A percentile compares a stretch with the other conserved stretches of the same genome.
phyloP scores from a whole-genome alignment of 129 eudicot species.

The Centella asiatica region DNA sequence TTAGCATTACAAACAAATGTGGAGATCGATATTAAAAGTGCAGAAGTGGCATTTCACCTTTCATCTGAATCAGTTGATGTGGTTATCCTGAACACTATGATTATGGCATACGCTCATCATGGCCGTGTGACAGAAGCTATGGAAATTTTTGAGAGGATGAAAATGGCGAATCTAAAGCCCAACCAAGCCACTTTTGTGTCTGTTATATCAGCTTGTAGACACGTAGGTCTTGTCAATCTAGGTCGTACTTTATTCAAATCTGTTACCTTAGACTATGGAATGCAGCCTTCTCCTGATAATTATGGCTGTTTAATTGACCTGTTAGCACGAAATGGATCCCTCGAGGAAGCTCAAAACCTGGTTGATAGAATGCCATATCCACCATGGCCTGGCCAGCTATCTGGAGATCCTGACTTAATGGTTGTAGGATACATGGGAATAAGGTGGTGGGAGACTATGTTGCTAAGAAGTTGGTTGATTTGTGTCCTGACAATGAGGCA shows the following conservation, averaged over 20 bases:
- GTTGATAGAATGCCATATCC: conserved; percentile 23
- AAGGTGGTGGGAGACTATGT: conserved; percentile 21
- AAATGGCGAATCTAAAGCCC: conserved; percentile 24
- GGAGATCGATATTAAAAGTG: conserved; percentile 30
- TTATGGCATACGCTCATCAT: too few relatives aligned
- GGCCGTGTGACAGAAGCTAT: too few relatives aligned
- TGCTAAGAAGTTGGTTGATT: conserved; percentile 12
- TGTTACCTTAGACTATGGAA: conserved; percentile 23
- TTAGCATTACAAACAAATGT: conserved; percentile 44
- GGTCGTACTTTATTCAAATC: conserved; percentile 35
- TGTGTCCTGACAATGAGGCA: conserved; percentile 20
- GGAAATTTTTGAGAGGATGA: conserved; percentile 29
- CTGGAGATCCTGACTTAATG: conserved; percentile 41
- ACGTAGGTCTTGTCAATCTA: conserved; percentile 30
- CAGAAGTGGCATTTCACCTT: conserved; percentile 10
- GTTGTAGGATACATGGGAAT: conserved; percentile 39
- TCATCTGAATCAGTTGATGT: conserved; percentile 17
- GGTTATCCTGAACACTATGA: conserved; percentile 32
- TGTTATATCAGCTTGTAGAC: too few relatives aligned
- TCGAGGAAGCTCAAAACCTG: conserved; percentile 21
- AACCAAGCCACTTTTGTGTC: conserved; percentile 40
- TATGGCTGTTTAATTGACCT: conserved; percentile 41
- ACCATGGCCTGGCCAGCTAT: conserved; percentile 41
- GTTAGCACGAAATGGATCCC: conserved; percentile 41
- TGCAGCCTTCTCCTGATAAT: conserved; percentile 27